Conservation (phyloP, 176 grass and related monocot species). For the Juncus inflexus region DNA sequence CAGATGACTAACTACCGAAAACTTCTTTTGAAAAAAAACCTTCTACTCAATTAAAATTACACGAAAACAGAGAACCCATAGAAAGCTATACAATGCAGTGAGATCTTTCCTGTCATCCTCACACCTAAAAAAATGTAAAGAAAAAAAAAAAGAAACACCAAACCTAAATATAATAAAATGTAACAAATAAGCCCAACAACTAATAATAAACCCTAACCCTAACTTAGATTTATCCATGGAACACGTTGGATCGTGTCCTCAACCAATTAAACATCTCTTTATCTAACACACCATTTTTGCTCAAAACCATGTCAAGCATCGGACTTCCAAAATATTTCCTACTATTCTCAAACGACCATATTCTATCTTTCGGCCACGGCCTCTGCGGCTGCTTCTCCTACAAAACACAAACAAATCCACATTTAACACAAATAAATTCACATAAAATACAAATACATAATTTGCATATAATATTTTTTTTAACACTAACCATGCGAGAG, state of each 20-base stretch:
- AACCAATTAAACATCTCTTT: constrained; percentile 99
- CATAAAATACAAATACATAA: too few relatives aligned
- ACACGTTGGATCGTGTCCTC: constrained; percentile 75
- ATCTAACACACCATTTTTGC: constrained; percentile 69
- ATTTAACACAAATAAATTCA: too few relatives aligned
- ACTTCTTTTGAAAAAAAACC: not conserved
- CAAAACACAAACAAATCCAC: constrained; percentile 28
- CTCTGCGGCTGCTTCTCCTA: constrained; percentile 97
- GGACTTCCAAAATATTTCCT: constrained; percentile 96
- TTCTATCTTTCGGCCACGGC: constrained; percentile 93
- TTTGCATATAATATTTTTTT: too few relatives aligned
- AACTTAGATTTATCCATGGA: constrained; percentile 61
- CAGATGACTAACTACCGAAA: constrained; percentile 15
- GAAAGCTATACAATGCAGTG: constrained; percentile 22
- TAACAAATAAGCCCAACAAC: too few relatives aligned
- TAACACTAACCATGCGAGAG: constrained; percentile 82
- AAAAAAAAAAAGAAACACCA: not conserved
- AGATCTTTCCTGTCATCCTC: constrained; percentile 20
- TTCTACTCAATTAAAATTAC: not conserved
- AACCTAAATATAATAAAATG: too few relatives aligned
- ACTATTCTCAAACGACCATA: constrained; percentile 84
- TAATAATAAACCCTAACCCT: constrained; percentile 1
- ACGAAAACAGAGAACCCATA: constrained; percentile 4
- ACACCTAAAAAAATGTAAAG: constrained; percentile 24
- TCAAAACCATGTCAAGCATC: constrained; percentile 83